These are phyloP conservation scores for Hyaloscypha bicolor DNA, from an alignment of 495 filamentous ascomycete species.

Conservation along the genomic window DNA sequence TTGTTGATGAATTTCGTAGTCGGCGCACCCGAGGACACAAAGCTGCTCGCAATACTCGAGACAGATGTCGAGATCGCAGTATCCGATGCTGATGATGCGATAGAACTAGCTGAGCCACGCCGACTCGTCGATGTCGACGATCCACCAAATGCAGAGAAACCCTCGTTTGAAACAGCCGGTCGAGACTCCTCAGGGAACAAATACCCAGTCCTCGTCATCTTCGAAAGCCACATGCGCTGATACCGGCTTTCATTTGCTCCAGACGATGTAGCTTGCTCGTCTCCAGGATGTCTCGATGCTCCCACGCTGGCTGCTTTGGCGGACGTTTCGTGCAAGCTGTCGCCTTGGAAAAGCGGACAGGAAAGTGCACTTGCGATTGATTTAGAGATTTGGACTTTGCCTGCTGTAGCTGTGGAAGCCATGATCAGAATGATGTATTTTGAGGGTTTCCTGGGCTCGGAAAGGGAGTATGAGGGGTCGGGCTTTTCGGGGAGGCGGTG, in stretches of 20 bases:
- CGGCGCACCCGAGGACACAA: neutral
- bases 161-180: constrained; percentile 20
- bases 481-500: constrained; percentile 29
- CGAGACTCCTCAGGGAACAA: constrained; percentile 33
- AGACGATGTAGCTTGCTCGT: neutral
- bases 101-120: constrained; percentile 17
- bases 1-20: constrained; percentile 3
- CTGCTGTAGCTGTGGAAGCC: constrained; percentile 21
- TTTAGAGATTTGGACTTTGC: constrained; percentile 29
- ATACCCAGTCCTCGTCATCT: constrained; percentile 29
- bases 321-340: constrained; percentile 29
- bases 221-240: constrained; percentile 32
- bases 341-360: constrained; percentile 29
- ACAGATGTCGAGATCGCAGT: neutral
- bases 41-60: neutral
- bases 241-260: constrained; percentile 26
- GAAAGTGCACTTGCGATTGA: constrained; percentile 23
- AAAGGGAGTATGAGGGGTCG: neutral
- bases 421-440: constrained; percentile 31
- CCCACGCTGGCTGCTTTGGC: constrained; percentile 26
- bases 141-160: constrained; percentile 14
- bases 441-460: constrained; percentile 3
- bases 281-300: neutral
- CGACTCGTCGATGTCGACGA: constrained; percentile 22
- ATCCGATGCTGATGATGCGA: constrained; percentile 8